Evolutionary conservation across 139 green algal species (phyloP).

Genomic region (Zygnema cylindricum): DNA sequence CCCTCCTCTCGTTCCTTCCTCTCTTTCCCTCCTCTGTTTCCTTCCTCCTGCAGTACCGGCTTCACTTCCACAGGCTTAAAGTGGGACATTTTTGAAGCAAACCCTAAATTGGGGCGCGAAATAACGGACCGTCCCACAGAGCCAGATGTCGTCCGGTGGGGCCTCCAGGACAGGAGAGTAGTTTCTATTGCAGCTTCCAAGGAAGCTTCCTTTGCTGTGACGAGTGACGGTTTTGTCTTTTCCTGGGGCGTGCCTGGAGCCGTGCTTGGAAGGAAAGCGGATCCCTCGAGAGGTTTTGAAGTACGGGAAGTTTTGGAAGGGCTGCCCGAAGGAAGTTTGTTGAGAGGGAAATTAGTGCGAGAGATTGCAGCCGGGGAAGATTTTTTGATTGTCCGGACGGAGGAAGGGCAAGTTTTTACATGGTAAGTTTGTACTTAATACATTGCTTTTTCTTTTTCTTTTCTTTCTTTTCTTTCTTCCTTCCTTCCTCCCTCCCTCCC

Average conservation of each 20-base stretch:
- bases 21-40: not conserved
- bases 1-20: constrained; percentile 3
- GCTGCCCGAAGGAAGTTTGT: not conserved
- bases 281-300: not conserved
- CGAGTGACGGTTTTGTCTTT: not conserved
- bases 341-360: not conserved
- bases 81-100: not conserved
- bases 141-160: not conserved
- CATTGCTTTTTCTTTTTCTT: not conserved
- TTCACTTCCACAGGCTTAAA: not conserved
- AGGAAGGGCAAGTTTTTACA: constrained; percentile 8
- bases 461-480: too few relatives aligned
- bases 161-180: not conserved
- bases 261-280: not conserved
- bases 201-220: not conserved
- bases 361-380: not conserved
- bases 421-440: not conserved
- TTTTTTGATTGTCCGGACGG: not conserved
- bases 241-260: not conserved
- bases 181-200: not conserved
- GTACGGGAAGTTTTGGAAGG: not conserved
- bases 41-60: not conserved
- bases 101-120: not conserved
- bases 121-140: not conserved
- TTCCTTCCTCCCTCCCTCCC: too few relatives aligned